phyloP scores from a whole-genome alignment of 176 grass and related monocot species.

The Ampelocalamus luodianensis region DNA sequence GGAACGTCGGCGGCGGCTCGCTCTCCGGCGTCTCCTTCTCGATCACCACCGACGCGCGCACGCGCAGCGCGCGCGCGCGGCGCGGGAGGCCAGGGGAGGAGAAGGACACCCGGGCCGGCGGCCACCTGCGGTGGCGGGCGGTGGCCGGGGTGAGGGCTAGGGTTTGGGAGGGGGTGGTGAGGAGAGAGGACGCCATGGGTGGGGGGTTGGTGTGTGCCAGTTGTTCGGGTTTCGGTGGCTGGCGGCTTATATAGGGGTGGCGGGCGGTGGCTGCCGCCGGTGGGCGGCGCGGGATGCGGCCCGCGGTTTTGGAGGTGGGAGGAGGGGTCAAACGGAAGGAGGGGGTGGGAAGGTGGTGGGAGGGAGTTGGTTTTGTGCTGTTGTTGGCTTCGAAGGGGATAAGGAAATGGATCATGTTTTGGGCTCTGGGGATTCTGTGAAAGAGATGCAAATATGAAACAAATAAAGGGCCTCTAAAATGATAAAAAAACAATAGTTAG shows the following conservation, averaged over 20 bases:
- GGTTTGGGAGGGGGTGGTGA: constrained; percentile 54
- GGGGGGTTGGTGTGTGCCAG: background rate
- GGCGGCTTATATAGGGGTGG: constrained; percentile 9
- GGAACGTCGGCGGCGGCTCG: constrained; percentile 86
- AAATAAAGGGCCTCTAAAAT: background rate
- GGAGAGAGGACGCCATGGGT: constrained; percentile 57
- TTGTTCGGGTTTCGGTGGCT: background rate
- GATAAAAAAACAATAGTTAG: background rate
- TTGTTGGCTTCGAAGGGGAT: constrained; percentile 42
- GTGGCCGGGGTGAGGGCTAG: constrained; percentile 17
- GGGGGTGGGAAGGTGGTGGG: background rate
- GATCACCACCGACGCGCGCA: constrained; percentile 74
- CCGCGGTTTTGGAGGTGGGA: constrained; percentile 49
- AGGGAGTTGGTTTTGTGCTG: background rate
- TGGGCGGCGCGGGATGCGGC: constrained; percentile 56
- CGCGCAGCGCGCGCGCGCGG: constrained; percentile 32
- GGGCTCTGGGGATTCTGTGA: background rate
- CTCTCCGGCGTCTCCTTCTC: constrained; percentile 97
- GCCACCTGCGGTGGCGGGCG: background rate
- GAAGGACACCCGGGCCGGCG: background rate
- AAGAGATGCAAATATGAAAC: background rate
- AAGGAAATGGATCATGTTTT: constrained; percentile 61
- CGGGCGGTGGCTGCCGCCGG: constrained; percentile 42
- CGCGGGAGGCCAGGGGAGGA: background rate
- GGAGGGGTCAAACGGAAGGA: no score